A percentile compares a stretch with the other conserved stretches of the same genome.
Evolutionary conservation across 768 basidiomycete genomes (phyloP).

Genomic region (Boletus subparvulus): DNA sequence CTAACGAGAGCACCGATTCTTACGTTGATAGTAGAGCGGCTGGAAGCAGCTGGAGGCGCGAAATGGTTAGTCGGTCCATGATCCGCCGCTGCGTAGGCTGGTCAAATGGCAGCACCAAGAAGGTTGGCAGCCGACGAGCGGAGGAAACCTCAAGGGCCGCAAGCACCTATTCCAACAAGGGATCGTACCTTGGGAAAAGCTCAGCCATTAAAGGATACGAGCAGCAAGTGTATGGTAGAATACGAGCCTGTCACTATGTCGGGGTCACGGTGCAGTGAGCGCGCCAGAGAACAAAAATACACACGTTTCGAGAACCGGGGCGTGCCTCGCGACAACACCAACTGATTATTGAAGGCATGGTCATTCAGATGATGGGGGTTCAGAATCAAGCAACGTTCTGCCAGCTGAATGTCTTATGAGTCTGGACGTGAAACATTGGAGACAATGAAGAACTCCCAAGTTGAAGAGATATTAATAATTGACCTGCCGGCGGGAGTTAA

Average conservation of each 20-base stretch:
- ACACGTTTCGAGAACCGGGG: neutral
- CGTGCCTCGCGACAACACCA: neutral
- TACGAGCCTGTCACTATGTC: conserved; percentile 24
- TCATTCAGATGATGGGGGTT: conserved; percentile 11
- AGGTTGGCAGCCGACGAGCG: neutral
- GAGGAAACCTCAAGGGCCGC: neutral
- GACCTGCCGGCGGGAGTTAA: no score
- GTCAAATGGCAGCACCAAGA: neutral
- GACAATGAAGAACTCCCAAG: neutral
- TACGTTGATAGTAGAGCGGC: conserved; percentile 14
- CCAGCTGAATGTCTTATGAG: neutral
- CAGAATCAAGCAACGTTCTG: conserved; percentile 4
- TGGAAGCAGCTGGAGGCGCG: neutral
- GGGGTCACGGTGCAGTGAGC: neutral
- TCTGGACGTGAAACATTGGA: conserved; percentile 4
- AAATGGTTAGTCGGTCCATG: neutral
- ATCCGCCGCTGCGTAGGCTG: conserved; percentile 1
- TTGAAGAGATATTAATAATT: no score
- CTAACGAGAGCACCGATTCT: neutral
- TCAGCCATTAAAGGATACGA: conserved; percentile 1
- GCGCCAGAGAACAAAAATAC: neutral
- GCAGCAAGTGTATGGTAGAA: conserved; percentile 7
- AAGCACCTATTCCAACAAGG: neutral
- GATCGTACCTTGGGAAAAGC: neutral
- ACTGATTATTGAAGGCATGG: neutral